Base-by-base conservation (phyloP, 768 basidiomycete species). In the Lactarius akahatsu region DNA sequence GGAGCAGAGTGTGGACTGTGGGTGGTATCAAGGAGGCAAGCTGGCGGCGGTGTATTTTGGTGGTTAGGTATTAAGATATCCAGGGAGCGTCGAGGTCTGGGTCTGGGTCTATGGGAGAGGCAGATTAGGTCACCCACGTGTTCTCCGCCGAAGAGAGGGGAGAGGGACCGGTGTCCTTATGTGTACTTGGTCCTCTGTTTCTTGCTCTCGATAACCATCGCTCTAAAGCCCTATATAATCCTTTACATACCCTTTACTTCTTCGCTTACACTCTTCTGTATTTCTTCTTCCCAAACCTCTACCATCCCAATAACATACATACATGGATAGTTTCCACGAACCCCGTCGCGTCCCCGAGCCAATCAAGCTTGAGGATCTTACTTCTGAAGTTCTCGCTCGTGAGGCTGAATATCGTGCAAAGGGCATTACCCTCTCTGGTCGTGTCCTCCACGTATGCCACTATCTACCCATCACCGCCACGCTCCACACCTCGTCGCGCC, bases 361-460 rank as follows among this genome's bases (percentile, higher is more conserved):
- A 73, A 80, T 89, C 73, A 85, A 86, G 52, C 82, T 91, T 73
- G 83, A 85, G 65, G 85, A 89, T 73, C 87, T 97, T 73, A 86
- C 90, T 57, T 82, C 82, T 5, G 86, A 90, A 70, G 89, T 97
- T 62, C 77, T 75, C 41, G 77, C 80, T 10, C 88, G 96, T 74
- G 91, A 96, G 77, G 82, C 82, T 0, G 82, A 89, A 62, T 90
- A 91, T 76, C 79, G 78, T 62, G 83, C 83, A 2, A 85, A 88
- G 64, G 90, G 87, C 52, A 85, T 90, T 63, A 81, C 85, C 1
- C 84, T 97, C 52, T 90, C 89, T 5, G 96, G 95, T 2, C 86
- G 96, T 52, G 91, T 97, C 75, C 84, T 98, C 72, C 96, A 96
- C 72, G 88, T 97, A 69, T 90, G 87, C 78, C 94, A 95, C 77